A percentile compares a stretch with the other conserved stretches of the same genome.
Evolutionary conservation across 306 rosid species (phyloP).

Genomic region (Prinsepia uniflora): DNA sequence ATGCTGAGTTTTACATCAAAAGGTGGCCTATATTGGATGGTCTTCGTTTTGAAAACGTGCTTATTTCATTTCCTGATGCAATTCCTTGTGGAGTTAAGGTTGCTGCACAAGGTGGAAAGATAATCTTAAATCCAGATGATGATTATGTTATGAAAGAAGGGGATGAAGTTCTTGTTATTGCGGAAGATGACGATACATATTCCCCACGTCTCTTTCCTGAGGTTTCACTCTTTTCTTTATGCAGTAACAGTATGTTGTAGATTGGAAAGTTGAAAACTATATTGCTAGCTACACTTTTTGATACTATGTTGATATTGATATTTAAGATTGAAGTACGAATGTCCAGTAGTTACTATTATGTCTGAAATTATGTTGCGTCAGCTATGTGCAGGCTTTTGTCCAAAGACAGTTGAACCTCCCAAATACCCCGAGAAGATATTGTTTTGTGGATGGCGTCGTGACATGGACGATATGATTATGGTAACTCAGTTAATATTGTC

Average conservation of each 20-base stretch:
- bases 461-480: slow-evolving; percentile 96
- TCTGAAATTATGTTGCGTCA: slow-evolving; percentile 34
- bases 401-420: slow-evolving; percentile 63
- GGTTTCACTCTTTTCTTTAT: slow-evolving; percentile 45
- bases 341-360: neutral
- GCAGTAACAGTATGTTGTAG: neutral
- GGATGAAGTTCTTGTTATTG: slow-evolving; percentile 95
- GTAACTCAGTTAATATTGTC: slow-evolving; percentile 40
- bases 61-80: slow-evolving; percentile 92
- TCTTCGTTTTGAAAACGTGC: slow-evolving; percentile 56
- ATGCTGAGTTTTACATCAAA: slow-evolving; percentile 94
- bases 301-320: neutral
- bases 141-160: slow-evolving; percentile 67
- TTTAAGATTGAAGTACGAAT: neutral
- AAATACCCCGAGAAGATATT: slow-evolving; percentile 86
- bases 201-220: slow-evolving; percentile 76
- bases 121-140: slow-evolving; percentile 82
- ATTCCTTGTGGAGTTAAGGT: slow-evolving; percentile 94
- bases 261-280: neutral
- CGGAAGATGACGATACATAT: slow-evolving; percentile 95
- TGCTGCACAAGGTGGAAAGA: slow-evolving; percentile 80
- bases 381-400: slow-evolving; percentile 54
- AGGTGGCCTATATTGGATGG: slow-evolving; percentile 85
- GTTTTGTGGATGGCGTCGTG: slow-evolving; percentile 99
- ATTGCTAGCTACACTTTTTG: neutral